Conservation (phyloP, 805 yeast species). For the Barnettozyma pratensis region DNA sequence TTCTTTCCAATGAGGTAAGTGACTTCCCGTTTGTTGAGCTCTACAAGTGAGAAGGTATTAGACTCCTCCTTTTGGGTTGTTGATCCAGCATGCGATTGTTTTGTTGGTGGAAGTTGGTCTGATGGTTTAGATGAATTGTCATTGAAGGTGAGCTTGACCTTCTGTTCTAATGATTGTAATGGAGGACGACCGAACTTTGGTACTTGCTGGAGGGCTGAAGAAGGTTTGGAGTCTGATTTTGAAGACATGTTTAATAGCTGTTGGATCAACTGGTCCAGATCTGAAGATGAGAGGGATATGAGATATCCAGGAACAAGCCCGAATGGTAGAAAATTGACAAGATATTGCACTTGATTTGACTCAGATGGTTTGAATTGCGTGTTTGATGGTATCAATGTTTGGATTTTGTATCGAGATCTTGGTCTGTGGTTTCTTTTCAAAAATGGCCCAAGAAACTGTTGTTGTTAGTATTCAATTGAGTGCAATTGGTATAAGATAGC, state of each 20-base stretch:
- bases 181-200: too few species aligned
- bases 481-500: too few species aligned
- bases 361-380: background rate
- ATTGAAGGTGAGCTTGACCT: too few species aligned
- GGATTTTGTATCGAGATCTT: background rate
- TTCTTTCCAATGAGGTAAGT: conserved; percentile 38
- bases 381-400: background rate
- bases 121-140: too few species aligned
- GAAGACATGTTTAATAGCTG: too few species aligned
- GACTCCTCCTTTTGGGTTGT: background rate
- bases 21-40: conserved; percentile 30
- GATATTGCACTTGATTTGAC: background rate
- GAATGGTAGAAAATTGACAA: background rate
- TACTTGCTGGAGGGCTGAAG: too few species aligned
- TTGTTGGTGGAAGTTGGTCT: background rate
- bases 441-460: too few species aligned
- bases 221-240: too few species aligned
- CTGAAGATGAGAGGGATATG: background rate
- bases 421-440: too few species aligned
- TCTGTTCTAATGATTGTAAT: too few species aligned
- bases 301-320: conserved; percentile 1
- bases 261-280: background rate
- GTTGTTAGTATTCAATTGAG: too few species aligned
- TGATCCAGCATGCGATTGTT: background rate
- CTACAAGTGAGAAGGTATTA: conserved; percentile 7